Evolutionary conservation across 1,139 yeast species (phyloP).

Genomic region (Arxiozyma heterogenica): DNA sequence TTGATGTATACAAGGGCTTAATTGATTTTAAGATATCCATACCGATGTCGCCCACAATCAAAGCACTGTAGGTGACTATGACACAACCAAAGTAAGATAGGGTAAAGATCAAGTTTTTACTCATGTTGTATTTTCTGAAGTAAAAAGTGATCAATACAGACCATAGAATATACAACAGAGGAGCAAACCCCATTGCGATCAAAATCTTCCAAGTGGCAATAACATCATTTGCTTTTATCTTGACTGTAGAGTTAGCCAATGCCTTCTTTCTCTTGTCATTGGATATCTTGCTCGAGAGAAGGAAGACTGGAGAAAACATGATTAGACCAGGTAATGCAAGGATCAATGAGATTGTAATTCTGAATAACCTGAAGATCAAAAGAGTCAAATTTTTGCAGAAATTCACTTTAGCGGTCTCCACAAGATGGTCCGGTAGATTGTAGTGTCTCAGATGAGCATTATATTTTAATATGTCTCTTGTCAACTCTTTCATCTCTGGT

Average conservation of each 20-base stretch:
- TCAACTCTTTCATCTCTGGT: constrained; percentile 46
- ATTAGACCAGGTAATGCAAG: constrained; percentile 61
- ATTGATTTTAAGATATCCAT: constrained; percentile 62
- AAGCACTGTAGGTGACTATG: constrained; percentile 50
- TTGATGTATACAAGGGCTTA: constrained; percentile 50
- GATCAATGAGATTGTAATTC: constrained; percentile 27
- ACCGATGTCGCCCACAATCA: constrained; percentile 67
- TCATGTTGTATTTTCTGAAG: constrained; percentile 22
- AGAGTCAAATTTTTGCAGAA: constrained; percentile 28
- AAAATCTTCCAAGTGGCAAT: constrained; percentile 71
- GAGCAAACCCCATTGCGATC: constrained; percentile 60
- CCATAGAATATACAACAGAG: constrained; percentile 58
- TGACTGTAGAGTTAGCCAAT: constrained; percentile 56
- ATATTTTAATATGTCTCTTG: constrained; percentile 44
- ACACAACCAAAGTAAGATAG: constrained; percentile 40
- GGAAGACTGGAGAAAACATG: constrained; percentile 59
- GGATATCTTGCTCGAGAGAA: constrained; percentile 47
- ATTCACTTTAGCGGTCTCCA: constrained; percentile 34
- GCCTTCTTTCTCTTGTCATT: constrained; percentile 51
- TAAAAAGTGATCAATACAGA: constrained; percentile 43
- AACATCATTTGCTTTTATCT: constrained; percentile 64
- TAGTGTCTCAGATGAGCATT: constrained; percentile 45
- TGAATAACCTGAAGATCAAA: constrained; percentile 28
- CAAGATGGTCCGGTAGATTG: constrained; percentile 64
- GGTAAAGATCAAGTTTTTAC: constrained; percentile 28